Evolutionary conservation across 129 eudicot genomes (phyloP).

Genomic region (Kitagawia praeruptora): DNA sequence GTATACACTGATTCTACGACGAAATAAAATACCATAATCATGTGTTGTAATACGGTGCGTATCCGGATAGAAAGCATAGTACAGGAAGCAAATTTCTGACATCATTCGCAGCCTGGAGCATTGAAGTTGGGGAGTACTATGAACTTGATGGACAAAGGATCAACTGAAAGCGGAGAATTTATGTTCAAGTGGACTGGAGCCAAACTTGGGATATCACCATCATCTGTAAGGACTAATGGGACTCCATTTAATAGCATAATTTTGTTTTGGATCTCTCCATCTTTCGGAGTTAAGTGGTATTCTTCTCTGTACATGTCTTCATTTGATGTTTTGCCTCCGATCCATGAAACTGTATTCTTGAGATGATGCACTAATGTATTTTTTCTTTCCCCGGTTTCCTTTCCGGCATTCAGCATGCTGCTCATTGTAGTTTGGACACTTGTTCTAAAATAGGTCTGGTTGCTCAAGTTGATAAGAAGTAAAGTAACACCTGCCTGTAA

Average conservation of each 20-base stretch:
- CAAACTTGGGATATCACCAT: constrained; percentile 50
- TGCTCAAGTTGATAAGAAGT: constrained; percentile 85
- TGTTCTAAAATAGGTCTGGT: constrained; percentile 46
- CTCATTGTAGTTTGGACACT: constrained; percentile 32
- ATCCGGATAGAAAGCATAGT: not conserved
- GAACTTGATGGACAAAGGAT: constrained; percentile 77
- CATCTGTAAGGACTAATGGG: constrained; percentile 39
- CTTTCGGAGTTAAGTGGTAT: constrained; percentile 70
- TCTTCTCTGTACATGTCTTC: constrained; percentile 52
- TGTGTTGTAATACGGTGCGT: not conserved
- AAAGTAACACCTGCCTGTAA: constrained; percentile 71
- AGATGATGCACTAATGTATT: constrained; percentile 30
- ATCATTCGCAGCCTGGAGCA: constrained; percentile 61
- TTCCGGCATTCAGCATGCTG: constrained; percentile 21
- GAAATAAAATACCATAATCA: not conserved
- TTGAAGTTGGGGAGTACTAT: constrained; percentile 58
- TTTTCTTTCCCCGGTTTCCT: constrained; percentile 10
- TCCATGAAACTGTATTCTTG: constrained; percentile 69
- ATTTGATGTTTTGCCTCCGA: constrained; percentile 68
- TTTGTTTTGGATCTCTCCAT: constrained; percentile 50
- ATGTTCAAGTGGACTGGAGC: constrained; percentile 35
- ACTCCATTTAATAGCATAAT: constrained; percentile 63
- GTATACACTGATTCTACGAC: not conserved
- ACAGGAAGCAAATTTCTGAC: not conserved
- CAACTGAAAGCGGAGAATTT: constrained; percentile 37